Base-by-base conservation (phyloP, 2,329 filamentous ascomycete genomes). In the Talaromyces sp. region DNA sequence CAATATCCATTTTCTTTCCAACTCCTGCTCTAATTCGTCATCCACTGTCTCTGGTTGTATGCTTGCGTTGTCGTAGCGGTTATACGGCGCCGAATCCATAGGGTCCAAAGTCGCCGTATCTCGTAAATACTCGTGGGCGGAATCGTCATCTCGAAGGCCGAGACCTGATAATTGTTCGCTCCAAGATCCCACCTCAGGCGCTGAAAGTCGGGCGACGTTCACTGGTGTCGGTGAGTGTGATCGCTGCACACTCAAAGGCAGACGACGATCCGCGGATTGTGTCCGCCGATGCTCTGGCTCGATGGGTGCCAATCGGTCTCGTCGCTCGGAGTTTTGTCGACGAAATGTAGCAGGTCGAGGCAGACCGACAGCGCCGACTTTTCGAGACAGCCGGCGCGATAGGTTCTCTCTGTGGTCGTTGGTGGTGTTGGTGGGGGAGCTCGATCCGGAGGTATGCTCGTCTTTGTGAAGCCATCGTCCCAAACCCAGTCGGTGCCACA, bases 1-100 rank as follows among this genome's bases (percentile, higher is more conserved):
- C 70, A 99, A 83, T 67, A 99, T 98, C 95, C 95, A 99, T 73
- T 86, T 89, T 67, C 84, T 86, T 73, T 97, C 93, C 64, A 97
- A 84, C 77, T 98, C 94, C 68, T 91, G 87, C 69, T 90, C 87
- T 69, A 97, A 85, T 71, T 74, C 71, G 59, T 77, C 75, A 17
- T 67, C 61, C 19, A 54, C 43, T 40, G 25, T 31, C 7, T 64
- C 65, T 17, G 51, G 38, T 34, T 61, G 59, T 17, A 61, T 45
- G 25, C 54, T 51, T 6, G 19, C 29, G 27, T 66, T 58, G 27
- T 66, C 60, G 43, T 51, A 58, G 19, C 61, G 43, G n/a, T 61
- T 63, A 36, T 63, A 58, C 29, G 61, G 61, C 1, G 31, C 25
- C n/a, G 65, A 63, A 62, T 76, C 74, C 58, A 74, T 70, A 10